These are phyloP conservation scores for Colletotrichum echinochloae DNA, from an alignment of 2,329 filamentous ascomycete genomes.

Conservation along the genomic window DNA sequence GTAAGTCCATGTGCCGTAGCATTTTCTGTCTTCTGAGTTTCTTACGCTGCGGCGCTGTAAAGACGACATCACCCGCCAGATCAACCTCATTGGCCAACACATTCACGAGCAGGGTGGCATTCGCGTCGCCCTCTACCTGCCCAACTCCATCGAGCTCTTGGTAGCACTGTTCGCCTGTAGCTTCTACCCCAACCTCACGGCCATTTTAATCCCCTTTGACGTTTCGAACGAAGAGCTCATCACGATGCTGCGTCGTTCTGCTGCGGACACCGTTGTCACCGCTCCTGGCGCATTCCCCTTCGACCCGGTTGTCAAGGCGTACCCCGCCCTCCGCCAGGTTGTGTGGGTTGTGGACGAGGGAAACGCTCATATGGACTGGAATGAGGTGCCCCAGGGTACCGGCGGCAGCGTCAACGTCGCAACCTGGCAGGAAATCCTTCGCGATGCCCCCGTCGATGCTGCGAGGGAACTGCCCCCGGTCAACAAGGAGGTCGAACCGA, in stretches of 20 bases:
- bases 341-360: constrained; percentile 95
- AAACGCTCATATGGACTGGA: constrained; percentile 95
- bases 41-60: constrained; percentile 40
- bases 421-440: constrained; percentile 93
- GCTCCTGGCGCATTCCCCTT: constrained; percentile 89
- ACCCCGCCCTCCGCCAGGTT: constrained; percentile 78
- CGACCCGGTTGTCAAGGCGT: constrained; percentile 75
- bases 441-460: constrained; percentile 71
- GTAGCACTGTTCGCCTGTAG: constrained; percentile 86
- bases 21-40: not conserved
- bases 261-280: constrained; percentile 85
- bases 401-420: constrained; percentile 81
- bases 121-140: constrained; percentile 88
- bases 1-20: constrained; percentile 50
- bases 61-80: constrained; percentile 84
- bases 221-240: constrained; percentile 76
- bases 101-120: constrained; percentile 77
- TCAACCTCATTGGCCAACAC: constrained; percentile 86
- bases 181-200: constrained; percentile 84
- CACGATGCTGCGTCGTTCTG: constrained; percentile 77
- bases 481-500: constrained; percentile 64
- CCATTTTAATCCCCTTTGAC: constrained; percentile 88
- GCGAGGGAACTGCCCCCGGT: constrained; percentile 73
- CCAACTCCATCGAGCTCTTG: constrained; percentile 92
- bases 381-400: constrained; percentile 82